phyloP scores from a whole-genome alignment of 2,329 filamentous ascomycete genomes.

The Aspergillus sp. region DNA sequence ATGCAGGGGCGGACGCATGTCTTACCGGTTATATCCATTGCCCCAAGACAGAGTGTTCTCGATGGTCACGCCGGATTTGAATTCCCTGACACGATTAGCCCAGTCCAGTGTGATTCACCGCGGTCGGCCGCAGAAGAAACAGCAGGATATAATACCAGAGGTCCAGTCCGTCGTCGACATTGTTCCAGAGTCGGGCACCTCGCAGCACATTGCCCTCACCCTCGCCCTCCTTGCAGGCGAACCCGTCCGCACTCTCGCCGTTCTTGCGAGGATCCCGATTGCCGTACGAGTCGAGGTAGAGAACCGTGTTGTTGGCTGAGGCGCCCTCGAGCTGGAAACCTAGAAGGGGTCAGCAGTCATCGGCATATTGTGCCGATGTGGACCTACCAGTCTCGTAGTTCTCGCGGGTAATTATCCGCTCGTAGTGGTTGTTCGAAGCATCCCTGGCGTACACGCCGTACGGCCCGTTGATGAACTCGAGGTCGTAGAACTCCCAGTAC shows the following conservation, averaged over 20 bases:
- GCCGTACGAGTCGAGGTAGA: slow-evolving; percentile 18
- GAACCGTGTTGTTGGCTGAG: slow-evolving; percentile 14
- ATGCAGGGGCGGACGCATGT: background rate
- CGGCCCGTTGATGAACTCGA: slow-evolving; percentile 17
- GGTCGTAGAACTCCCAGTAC: slow-evolving; percentile 19
- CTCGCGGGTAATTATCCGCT: slow-evolving; percentile 14
- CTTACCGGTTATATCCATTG: slow-evolving; percentile 18
- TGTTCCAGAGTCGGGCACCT: slow-evolving; percentile 17
- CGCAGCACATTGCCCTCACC: slow-evolving; percentile 16
- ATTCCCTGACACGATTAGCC: slow-evolving; percentile 11
- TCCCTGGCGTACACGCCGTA: slow-evolving; percentile 19
- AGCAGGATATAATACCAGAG: slow-evolving; percentile 9
- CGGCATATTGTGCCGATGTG: no score
- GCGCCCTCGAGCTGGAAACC: slow-evolving; percentile 17
- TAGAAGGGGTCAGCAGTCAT: background rate
- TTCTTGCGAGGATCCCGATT: slow-evolving; percentile 21
- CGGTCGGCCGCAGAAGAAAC: no score
- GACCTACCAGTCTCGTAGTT: slow-evolving; percentile 18
- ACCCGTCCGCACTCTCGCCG: slow-evolving; percentile 19
- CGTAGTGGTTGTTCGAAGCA: slow-evolving; percentile 19
- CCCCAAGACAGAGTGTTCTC: slow-evolving; percentile 18
- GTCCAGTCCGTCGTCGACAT: slow-evolving; percentile 19
- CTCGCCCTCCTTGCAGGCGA: slow-evolving; percentile 18
- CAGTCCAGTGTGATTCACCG: background rate
- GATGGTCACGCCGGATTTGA: slow-evolving; percentile 19